Evolutionary conservation across 306 rosid genomes (phyloP), one percentile per base, ranked within the genome.

Genomic region (Dalbergia oliveri): DNA sequence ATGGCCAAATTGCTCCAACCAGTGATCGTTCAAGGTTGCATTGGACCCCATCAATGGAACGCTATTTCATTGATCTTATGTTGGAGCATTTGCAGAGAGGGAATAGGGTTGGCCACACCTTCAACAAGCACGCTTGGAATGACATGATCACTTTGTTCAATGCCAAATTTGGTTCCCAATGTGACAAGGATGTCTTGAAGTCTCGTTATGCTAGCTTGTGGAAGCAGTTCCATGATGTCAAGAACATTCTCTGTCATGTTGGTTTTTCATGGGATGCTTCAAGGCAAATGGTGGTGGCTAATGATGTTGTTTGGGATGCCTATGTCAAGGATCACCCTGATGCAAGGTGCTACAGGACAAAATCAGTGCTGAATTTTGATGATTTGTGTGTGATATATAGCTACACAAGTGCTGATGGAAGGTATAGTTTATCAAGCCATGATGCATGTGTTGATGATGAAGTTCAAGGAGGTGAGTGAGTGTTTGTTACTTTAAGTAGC

Each of bases 371-470:
- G 33, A 87, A 90, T 77, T 92, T 92, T 67, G 89, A 67, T 68
- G 92, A 92, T 77, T 85, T 92, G 86, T 89, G 90, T 83, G 41
- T 88, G 71, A 87, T 90, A 61, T 92, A 84, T 85, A 86, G 90
- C 31, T 80, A 89, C 82, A 83, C 89, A 45, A 66, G 59, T 71
- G 97, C 97, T 73, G 97, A 90, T 86, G 97, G 97, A 81, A 90
- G 94, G 73, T 92, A 92, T 79, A 92, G 97, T 73, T 88, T 90
- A 59, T 92, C 97, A 66, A 92, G 97, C 80, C 94, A 92, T 86
- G 97, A 92, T 67, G 51, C 85, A 18, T 80, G 81, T 75, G 66
- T 88, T 35, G 92, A 90, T 33, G 93, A 88, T 66, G 90, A 88
- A 75, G 49, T 80, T 64, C 89, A 77, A 81, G 88, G 78, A 74